These are phyloP conservation scores for Nicotiana knightiana DNA, from an alignment of 257 asterid species.

Conservation along the genomic window DNA sequence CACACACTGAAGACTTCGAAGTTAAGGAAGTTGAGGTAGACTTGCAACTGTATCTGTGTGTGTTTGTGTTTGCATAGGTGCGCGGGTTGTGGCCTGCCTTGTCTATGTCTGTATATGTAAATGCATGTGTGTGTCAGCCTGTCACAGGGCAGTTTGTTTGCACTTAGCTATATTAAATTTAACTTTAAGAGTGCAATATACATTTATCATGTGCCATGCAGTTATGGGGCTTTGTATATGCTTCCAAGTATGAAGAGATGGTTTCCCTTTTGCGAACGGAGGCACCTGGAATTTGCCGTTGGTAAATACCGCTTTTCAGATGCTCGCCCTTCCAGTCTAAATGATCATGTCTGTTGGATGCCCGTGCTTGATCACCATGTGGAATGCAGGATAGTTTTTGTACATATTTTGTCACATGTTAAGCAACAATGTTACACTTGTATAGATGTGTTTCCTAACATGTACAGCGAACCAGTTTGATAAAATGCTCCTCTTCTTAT, in stretches of 20 bases:
- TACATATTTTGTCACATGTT: neutral
- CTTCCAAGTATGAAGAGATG: constrained; percentile 81
- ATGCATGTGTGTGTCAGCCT: neutral
- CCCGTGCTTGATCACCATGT: neutral
- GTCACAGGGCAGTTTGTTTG: neutral
- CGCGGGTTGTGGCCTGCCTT: neutral
- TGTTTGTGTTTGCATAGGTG: neutral
- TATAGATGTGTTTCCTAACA: neutral
- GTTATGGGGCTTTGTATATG: constrained; percentile 92
- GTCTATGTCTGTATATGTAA: neutral
- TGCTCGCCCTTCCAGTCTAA: neutral
- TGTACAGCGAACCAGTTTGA: neutral
- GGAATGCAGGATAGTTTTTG: neutral
- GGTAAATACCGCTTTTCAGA: constrained; percentile 15
- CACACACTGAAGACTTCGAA: constrained; percentile 54
- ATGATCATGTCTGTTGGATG: neutral
- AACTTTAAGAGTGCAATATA: neutral
- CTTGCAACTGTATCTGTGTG: neutral
- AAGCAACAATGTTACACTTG: neutral
- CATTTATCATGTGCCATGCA: constrained; percentile 17
- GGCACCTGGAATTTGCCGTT: constrained; percentile 72
- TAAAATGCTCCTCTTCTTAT: neutral
- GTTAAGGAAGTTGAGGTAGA: constrained; percentile 90
- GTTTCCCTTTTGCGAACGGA: constrained; percentile 51
- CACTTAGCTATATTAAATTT: neutral